Percentiles rank a stretch among this genome's conserved stretches.
Evolutionary conservation across 148 eudicot genomes (phyloP).

Genomic region (Rhododendron kiyosumense): DNA sequence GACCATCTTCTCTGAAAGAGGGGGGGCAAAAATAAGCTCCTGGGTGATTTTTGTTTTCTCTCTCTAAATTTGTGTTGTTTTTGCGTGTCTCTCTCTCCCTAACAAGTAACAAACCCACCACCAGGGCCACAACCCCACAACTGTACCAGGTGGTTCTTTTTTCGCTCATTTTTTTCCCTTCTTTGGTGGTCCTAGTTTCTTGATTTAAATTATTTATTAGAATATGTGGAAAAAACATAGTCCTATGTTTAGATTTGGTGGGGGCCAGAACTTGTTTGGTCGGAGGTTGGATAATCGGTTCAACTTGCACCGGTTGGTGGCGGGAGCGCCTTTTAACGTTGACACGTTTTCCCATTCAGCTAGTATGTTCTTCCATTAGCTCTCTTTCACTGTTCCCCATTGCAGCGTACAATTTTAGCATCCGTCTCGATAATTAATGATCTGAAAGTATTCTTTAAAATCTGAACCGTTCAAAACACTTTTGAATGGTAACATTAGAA

Average conservation of each 20-base stretch:
- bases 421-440: too few relatives aligned
- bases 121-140: slow-evolving; percentile 18
- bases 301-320: neutral
- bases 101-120: neutral
- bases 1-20: slow-evolving; percentile 41
- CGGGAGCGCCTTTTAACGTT: neutral
- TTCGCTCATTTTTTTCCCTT: neutral
- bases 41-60: slow-evolving; percentile 10
- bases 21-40: slow-evolving; percentile 21
- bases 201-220: neutral
- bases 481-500: fast-evolving
- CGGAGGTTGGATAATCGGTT: neutral
- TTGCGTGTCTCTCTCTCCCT: slow-evolving; percentile 12
- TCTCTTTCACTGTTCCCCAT: fast-evolving
- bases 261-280: neutral
- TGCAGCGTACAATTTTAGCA: too few relatives aligned
- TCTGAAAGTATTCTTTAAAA: too few relatives aligned
- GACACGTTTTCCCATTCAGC: too few relatives aligned
- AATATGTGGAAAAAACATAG: neutral
- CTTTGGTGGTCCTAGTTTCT: neutral
- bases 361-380: too few relatives aligned
- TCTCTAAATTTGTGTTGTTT: slow-evolving; percentile 22
- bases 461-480: too few relatives aligned
- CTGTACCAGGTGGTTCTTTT: neutral
- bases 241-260: neutral